A percentile compares a stretch with the other conserved stretches of the same genome.
phyloP scores from a whole-genome alignment of 176 grass and related monocot genomes.

The Zoysia japonica region DNA sequence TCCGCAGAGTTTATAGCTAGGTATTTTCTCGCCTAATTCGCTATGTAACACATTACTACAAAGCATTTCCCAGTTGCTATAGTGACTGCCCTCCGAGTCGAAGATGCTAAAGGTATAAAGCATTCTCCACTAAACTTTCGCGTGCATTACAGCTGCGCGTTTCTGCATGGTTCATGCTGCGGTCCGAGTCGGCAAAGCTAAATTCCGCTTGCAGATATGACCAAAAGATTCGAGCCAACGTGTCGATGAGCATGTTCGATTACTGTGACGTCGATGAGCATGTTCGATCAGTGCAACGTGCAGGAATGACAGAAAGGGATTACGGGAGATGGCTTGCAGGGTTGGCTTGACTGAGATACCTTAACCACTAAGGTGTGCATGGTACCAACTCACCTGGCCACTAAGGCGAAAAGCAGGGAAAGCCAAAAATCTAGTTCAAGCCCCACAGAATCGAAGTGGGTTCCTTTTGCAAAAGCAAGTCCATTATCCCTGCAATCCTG shows the following conservation, averaged over 20 bases:
- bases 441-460: constrained; percentile 30
- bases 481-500: constrained; percentile 13
- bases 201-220: constrained; percentile 6
- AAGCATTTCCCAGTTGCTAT: not conserved
- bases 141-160: not conserved
- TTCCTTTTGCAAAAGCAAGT: constrained; percentile 49
- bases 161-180: constrained; percentile 1
- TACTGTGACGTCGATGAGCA: not conserved
- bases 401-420: constrained; percentile 4
- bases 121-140: not conserved
- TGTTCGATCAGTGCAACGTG: not conserved
- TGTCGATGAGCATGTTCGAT: not conserved
- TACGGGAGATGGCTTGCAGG: not conserved
- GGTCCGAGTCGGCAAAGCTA: constrained; percentile 23
- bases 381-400: constrained; percentile 28
- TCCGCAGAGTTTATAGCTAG: not conserved
- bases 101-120: constrained; percentile 16
- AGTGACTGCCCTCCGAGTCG: not conserved
- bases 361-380: constrained; percentile 52
- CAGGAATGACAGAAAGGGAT: constrained; percentile 36
- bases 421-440: not conserved
- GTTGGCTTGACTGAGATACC: constrained; percentile 42
- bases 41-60: not conserved
- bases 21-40: not conserved
- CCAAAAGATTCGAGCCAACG: constrained; percentile 32